A percentile compares a stretch with the other conserved stretches of the same genome.
These are phyloP conservation scores for Emmonsia crescens DNA, from an alignment of 2,329 filamentous ascomycete species.

Conservation along the genomic window DNA sequence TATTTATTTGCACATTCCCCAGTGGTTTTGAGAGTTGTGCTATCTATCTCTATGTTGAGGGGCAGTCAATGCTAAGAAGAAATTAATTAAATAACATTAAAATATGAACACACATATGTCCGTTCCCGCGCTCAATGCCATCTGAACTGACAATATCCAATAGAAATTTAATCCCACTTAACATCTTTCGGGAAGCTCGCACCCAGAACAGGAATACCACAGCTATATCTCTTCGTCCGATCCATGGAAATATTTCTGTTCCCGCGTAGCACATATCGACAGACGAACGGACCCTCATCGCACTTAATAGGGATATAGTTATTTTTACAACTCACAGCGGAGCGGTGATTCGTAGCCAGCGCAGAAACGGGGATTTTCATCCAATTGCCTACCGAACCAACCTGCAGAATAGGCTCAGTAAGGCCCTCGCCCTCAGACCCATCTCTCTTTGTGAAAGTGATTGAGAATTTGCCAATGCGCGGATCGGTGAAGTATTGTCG, in stretches of 20 bases:
- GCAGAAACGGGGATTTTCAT: not conserved
- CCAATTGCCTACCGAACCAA: not conserved
- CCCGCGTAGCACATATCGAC: not conserved
- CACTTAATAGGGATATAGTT: not conserved
- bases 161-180: not conserved
- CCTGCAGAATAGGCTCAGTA: not conserved
- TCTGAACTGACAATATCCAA: not conserved
- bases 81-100: not conserved
- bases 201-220: not conserved
- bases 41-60: not conserved
- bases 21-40: too few species aligned
- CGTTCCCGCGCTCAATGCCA: not conserved
- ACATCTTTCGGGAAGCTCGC: not conserved
- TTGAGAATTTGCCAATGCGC: not conserved
- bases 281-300: not conserved
- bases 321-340: not conserved
- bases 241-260: not conserved
- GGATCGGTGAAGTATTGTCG: not conserved
- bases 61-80: not conserved
- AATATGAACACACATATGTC: not conserved
- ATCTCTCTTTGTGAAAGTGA: not conserved
- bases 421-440: not conserved
- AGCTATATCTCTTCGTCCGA: not conserved
- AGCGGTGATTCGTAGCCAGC: not conserved
- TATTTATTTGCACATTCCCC: not conserved